phyloP scores from a whole-genome alignment of 495 filamentous ascomycete genomes.

The Staphylotrichum longicolle region DNA sequence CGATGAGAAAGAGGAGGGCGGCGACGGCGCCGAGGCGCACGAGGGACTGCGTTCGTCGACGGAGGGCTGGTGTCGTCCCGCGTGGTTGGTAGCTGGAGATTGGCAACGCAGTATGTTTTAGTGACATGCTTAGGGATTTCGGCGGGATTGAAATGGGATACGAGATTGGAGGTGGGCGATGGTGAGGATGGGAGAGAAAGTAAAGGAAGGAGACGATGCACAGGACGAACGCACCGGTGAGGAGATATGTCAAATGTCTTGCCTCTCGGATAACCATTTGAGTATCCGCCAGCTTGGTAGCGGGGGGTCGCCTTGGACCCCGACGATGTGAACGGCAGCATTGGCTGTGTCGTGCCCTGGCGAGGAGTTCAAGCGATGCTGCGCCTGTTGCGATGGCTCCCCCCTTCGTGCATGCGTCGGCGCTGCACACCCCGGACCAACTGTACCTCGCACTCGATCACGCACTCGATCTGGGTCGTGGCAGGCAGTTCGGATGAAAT shows the following conservation, averaged over 20 bases:
- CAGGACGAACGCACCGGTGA: slow-evolving; percentile 61
- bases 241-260: slow-evolving; percentile 83
- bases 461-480: neutral
- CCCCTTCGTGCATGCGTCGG: slow-evolving; percentile 15
- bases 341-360: slow-evolving; percentile 25
- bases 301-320: slow-evolving; percentile 57
- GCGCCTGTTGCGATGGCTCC: slow-evolving; percentile 18
- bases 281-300: slow-evolving; percentile 63
- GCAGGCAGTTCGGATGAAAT: neutral
- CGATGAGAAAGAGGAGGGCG: slow-evolving; percentile 55
- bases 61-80: slow-evolving; percentile 64
- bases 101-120: neutral
- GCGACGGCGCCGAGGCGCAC: slow-evolving; percentile 58
- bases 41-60: slow-evolving; percentile 72
- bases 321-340: slow-evolving; percentile 45
- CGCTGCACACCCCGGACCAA: neutral
- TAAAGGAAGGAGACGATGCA: neutral
- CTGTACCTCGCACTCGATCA: too few relatives aligned
- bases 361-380: slow-evolving; percentile 15
- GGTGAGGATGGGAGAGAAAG: neutral
- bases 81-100: slow-evolving; percentile 78
- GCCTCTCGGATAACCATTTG: slow-evolving; percentile 72
- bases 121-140: neutral
- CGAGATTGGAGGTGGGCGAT: neutral
- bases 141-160: neutral